Percentiles rank a stretch among this genome's conserved stretches.
Conservation (phyloP, 352 stramenopile species). For the Globisporangium mamillatum region DNA sequence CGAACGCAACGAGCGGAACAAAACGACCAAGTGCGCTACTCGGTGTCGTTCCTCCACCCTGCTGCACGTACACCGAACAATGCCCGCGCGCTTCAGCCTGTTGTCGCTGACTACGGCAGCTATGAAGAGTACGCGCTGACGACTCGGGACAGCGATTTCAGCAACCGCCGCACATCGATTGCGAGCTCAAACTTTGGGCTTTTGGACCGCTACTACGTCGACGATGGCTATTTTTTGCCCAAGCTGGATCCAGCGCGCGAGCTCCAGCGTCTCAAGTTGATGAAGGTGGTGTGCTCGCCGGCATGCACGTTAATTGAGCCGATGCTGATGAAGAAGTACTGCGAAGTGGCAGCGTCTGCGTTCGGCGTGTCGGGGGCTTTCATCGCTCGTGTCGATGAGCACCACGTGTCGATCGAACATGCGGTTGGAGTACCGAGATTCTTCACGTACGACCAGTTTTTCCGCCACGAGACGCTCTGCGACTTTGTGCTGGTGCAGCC, state of each 20-base stretch:
- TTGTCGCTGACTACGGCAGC: constrained; percentile 44
- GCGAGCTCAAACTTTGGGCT: constrained; percentile 47
- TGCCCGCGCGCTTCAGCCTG: constrained; percentile 13
- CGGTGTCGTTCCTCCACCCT: constrained; percentile 49
- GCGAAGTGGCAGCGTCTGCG: constrained; percentile 36
- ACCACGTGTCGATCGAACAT: constrained; percentile 52
- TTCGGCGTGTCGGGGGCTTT: constrained; percentile 50
- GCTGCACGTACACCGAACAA: constrained; percentile 10
- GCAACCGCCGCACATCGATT: constrained; percentile 43
- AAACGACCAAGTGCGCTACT: constrained; percentile 16
- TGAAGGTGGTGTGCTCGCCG: constrained; percentile 50
- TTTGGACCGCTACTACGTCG: constrained; percentile 42
- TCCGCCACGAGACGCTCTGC: constrained; percentile 47
- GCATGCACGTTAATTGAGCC: constrained; percentile 59
- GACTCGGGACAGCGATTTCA: constrained; percentile 28
- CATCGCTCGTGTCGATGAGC: constrained; percentile 52
- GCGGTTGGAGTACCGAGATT: constrained; percentile 34
- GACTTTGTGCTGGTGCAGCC: constrained; percentile 59
- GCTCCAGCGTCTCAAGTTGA: constrained; percentile 41
- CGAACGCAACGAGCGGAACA: neutral
- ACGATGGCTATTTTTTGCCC: constrained; percentile 43
- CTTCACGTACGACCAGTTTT: constrained; percentile 25
- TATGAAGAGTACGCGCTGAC: constrained; percentile 30
- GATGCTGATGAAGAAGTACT: constrained; percentile 54
- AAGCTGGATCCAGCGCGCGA: constrained; percentile 39